phyloP scores from a whole-genome alignment of 306 rosid genomes.

The Lathyrus sativus region DNA sequence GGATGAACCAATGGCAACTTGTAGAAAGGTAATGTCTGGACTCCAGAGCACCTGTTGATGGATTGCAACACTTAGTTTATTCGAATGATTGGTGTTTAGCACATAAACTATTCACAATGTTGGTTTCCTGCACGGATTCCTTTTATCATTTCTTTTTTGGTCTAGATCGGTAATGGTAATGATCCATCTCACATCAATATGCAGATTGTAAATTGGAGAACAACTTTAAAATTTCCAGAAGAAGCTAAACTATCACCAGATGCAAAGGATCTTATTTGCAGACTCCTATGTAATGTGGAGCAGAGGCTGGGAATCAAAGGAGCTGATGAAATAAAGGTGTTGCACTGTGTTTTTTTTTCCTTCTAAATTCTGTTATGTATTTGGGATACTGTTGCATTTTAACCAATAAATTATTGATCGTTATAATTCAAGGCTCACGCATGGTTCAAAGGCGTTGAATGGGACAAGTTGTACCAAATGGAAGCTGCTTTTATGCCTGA shows the following conservation, averaged over 20 bases:
- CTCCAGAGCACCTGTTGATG: slow-evolving; percentile 23
- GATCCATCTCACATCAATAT: slow-evolving; percentile 19
- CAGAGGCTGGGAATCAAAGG: slow-evolving; percentile 87
- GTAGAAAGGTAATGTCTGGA: slow-evolving; percentile 68
- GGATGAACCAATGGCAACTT: slow-evolving; percentile 81
- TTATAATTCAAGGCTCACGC: slow-evolving; percentile 68
- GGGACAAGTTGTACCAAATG: slow-evolving; percentile 84
- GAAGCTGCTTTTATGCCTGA: slow-evolving; percentile 86
- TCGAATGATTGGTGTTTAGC: slow-evolving; percentile 1
- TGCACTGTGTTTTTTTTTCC: slow-evolving; percentile 58
- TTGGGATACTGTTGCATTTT: slow-evolving; percentile 21
- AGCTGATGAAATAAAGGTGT: slow-evolving; percentile 81
- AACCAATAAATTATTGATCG: slow-evolving; percentile 33
- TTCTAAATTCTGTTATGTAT: slow-evolving; percentile 43
- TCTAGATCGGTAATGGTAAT: slow-evolving; percentile 11
- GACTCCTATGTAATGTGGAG: slow-evolving; percentile 85
- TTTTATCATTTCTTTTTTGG: neutral
- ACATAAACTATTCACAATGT: slow-evolving; percentile 3
- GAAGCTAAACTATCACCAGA: slow-evolving; percentile 75
- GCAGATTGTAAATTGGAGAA: slow-evolving; percentile 90
- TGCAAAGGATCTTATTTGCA: slow-evolving; percentile 84
- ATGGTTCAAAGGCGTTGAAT: slow-evolving; percentile 74
- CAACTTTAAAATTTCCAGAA: slow-evolving; percentile 73
- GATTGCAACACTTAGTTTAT: slow-evolving; percentile 33
- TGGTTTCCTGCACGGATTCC: slow-evolving; percentile 1